phyloP scores from a whole-genome alignment of 192 early-diverging fungal species.

The Piromyces finnis region DNA sequence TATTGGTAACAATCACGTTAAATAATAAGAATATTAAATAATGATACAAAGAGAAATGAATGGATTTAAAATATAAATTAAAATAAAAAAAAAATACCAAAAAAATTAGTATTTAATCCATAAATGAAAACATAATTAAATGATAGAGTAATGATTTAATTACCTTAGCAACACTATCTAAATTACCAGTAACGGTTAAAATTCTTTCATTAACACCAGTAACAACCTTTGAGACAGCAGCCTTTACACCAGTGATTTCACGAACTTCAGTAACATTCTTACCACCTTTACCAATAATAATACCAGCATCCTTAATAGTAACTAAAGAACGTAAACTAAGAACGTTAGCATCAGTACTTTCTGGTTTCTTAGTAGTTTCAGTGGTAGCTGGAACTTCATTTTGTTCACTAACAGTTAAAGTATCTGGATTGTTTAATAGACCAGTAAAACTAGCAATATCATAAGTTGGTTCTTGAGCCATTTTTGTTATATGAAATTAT shows the following conservation, averaged over 20 bases:
- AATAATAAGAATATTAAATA: no score
- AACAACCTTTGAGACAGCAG: constrained; percentile 80
- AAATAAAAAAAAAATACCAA: no score
- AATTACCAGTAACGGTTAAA: constrained; percentile 19
- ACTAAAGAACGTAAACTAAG: background rate
- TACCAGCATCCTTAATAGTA: background rate
- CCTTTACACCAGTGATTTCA: constrained; percentile 65
- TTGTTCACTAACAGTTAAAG: background rate
- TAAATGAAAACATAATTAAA: no score
- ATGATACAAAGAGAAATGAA: no score
- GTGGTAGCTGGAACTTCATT: background rate
- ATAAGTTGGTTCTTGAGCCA: background rate
- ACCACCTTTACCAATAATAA: background rate
- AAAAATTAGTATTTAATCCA: no score
- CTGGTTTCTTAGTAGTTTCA: background rate
- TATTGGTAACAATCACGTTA: no score
- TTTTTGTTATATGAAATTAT: background rate
- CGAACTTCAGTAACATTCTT: constrained; percentile 48
- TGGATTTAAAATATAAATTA: no score
- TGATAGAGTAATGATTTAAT: no score
- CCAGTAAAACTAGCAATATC: background rate
- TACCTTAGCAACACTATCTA: constrained; percentile 14
- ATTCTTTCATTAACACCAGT: constrained; percentile 69
- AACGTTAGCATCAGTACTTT: background rate
- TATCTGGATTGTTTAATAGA: background rate